A percentile compares a stretch with the other conserved stretches of the same genome.
Conservation (phyloP, 2,329 filamentous ascomycete species). For the Curvularia eragrostidis region DNA sequence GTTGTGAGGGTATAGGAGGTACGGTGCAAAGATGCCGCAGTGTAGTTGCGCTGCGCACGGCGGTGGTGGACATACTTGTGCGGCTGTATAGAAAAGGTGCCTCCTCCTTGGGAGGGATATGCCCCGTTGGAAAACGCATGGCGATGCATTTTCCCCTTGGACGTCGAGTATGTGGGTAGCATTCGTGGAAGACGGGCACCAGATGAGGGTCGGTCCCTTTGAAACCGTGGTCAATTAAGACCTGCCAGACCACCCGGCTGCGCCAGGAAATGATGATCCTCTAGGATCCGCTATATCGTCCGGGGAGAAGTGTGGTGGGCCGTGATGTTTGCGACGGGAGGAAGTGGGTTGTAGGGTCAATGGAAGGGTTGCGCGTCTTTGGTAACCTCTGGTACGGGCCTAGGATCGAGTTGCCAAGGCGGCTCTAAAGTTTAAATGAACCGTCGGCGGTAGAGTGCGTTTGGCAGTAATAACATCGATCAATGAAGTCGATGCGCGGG, state of each 20-base stretch:
- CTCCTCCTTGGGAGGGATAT: conserved; percentile 71
- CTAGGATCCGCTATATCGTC: conserved; percentile 11
- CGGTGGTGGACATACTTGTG: conserved; percentile 70
- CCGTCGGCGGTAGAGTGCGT: conserved; percentile 34
- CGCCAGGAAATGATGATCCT: conserved; percentile 23
- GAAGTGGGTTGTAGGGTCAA: conserved; percentile 12
- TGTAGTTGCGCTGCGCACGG: conserved; percentile 33
- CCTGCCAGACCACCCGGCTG: conserved; percentile 41
- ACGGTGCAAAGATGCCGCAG: conserved; percentile 24
- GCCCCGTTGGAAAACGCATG: conserved; percentile 85
- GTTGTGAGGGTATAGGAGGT: conserved; percentile 26
- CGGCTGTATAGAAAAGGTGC: conserved; percentile 84
- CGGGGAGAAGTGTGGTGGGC: conserved; percentile 22
- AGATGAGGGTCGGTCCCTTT: conserved; percentile 45
- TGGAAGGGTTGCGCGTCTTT: conserved; percentile 30
- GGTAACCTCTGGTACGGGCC: conserved; percentile 28
- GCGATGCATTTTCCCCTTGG: conserved; percentile 78
- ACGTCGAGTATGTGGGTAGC: conserved; percentile 66
- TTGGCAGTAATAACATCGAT: conserved; percentile 28
- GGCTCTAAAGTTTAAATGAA: conserved; percentile 39
- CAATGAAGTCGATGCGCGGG: conserved; percentile 33
- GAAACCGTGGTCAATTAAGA: conserved; percentile 43
- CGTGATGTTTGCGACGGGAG: conserved; percentile 17
- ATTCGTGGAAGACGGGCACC: conserved; percentile 53
- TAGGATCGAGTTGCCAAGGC: conserved; percentile 44